phyloP scores from a whole-genome alignment of 805 yeast genomes.

The Sugiyamaella boreocaroliniensis region DNA sequence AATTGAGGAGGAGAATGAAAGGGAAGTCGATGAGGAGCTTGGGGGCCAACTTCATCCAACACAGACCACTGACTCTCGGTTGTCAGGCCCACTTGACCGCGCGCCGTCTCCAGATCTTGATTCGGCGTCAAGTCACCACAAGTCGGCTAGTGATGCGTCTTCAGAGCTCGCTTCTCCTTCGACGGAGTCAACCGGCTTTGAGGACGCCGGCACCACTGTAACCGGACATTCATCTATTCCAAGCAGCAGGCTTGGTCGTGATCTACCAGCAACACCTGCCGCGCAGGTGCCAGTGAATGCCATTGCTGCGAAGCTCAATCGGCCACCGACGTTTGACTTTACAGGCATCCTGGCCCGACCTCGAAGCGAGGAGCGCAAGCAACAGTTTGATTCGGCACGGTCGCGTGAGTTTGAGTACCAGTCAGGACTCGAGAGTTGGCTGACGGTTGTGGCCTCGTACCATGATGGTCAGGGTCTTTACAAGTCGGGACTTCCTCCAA shows the following conservation, averaged over 20 bases:
- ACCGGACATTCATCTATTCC: neutral
- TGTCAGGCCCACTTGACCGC: neutral
- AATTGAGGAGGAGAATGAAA: neutral
- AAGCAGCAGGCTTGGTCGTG: neutral
- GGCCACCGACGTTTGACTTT: constrained; percentile 31
- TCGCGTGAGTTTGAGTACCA: constrained; percentile 29
- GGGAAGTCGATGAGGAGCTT: constrained; percentile 1
- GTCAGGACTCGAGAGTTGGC: constrained; percentile 32
- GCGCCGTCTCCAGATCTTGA: neutral
- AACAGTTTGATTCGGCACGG: constrained; percentile 26
- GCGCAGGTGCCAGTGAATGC: neutral
- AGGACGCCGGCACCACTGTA: neutral
- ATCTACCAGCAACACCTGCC: neutral
- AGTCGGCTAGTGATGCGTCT: neutral
- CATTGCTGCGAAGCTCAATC: constrained; percentile 19
- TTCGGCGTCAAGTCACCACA: neutral
- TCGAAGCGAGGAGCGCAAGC: constrained; percentile 24
- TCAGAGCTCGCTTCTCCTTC: neutral
- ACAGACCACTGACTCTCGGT: neutral
- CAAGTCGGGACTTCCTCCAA: constrained; percentile 27
- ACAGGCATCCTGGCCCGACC: constrained; percentile 25
- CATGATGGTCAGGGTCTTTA: constrained; percentile 17
- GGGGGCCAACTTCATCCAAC: neutral
- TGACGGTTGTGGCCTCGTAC: constrained; percentile 13
- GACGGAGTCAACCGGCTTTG: neutral